Conservation (phyloP, 2,329 filamentous ascomycete genomes). For the Mycocentrospora acerina region DNA sequence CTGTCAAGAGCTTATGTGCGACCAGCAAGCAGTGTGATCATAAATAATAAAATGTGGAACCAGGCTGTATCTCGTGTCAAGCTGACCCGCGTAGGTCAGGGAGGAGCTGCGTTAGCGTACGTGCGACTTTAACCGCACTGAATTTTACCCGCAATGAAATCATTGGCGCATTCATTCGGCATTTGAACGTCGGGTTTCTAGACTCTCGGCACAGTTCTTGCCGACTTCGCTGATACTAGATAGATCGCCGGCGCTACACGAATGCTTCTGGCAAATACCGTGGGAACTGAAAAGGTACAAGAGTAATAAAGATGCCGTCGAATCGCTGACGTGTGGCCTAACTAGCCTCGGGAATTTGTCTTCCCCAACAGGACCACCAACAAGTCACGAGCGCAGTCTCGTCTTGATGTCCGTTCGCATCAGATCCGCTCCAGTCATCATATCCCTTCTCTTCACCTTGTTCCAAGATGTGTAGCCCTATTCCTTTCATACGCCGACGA, state of each 20-base stretch:
- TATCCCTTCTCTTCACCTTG: slow-evolving; percentile 65
- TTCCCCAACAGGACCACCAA: slow-evolving; percentile 67
- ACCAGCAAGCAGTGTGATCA: slow-evolving; percentile 17
- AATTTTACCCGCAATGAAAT: slow-evolving; percentile 26
- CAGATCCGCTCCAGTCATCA: slow-evolving; percentile 68
- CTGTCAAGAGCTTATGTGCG: slow-evolving; percentile 18
- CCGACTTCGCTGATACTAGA: slow-evolving; percentile 21
- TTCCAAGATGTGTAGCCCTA: slow-evolving; percentile 56
- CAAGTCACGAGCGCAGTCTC: slow-evolving; percentile 58
- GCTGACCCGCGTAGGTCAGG: slow-evolving; percentile 28
- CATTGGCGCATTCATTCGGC: slow-evolving; percentile 40
- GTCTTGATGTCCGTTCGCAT: slow-evolving; percentile 50
- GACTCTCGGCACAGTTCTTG: slow-evolving; percentile 14
- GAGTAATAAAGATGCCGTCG: no score
- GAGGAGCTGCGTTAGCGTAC: slow-evolving; percentile 23
- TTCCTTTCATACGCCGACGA: slow-evolving; percentile 58
- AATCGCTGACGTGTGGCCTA: no score
- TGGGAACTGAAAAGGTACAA: no score
- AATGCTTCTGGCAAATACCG: no score
- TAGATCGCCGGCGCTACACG: slow-evolving; percentile 14
- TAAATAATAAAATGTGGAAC: slow-evolving; percentile 30
- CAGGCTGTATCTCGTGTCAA: slow-evolving; percentile 25
- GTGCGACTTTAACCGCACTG: slow-evolving; percentile 20
- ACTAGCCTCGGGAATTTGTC: slow-evolving; percentile 21
- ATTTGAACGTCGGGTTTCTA: slow-evolving; percentile 21